Evolutionary conservation across 371 early-diverging fungal species (phyloP).

Genomic region (Mucor circinelloides): DNA sequence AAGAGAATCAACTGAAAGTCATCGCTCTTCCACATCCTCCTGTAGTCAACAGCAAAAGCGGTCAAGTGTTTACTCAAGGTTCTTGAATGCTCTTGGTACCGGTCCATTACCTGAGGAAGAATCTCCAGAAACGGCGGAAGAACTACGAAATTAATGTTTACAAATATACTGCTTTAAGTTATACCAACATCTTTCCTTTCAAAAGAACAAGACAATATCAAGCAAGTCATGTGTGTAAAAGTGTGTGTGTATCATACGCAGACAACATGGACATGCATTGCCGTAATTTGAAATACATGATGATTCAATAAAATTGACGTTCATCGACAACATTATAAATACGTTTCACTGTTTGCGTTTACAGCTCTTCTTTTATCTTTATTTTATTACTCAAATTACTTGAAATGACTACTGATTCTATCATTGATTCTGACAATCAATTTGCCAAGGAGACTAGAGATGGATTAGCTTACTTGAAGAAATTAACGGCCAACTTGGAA

Average conservation of each 20-base stretch:
- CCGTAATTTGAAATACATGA: not conserved
- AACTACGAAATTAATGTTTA: not conserved
- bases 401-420: not conserved
- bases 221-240: not conserved
- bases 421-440: constrained; percentile 8
- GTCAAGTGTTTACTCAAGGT: constrained; percentile 47
- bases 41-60: constrained; percentile 32
- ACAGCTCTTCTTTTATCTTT: not conserved
- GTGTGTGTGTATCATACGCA: not conserved
- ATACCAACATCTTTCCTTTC: not conserved
- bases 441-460: constrained; percentile 18
- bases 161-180: not conserved
- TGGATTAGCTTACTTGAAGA: constrained; percentile 16
- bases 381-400: not conserved
- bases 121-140: constrained; percentile 10
- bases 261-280: not conserved
- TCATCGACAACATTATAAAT: not conserved
- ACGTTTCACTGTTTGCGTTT: not conserved
- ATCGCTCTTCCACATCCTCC: constrained; percentile 28
- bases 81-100: constrained; percentile 29
- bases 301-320: not conserved
- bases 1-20: constrained; percentile 43
- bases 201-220: not conserved
- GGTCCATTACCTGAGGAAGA: constrained; percentile 21
- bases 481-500: constrained; percentile 14